Evolutionary conservation across 306 rosid genomes (phyloP).

Genomic region (Malus asiatica): DNA sequence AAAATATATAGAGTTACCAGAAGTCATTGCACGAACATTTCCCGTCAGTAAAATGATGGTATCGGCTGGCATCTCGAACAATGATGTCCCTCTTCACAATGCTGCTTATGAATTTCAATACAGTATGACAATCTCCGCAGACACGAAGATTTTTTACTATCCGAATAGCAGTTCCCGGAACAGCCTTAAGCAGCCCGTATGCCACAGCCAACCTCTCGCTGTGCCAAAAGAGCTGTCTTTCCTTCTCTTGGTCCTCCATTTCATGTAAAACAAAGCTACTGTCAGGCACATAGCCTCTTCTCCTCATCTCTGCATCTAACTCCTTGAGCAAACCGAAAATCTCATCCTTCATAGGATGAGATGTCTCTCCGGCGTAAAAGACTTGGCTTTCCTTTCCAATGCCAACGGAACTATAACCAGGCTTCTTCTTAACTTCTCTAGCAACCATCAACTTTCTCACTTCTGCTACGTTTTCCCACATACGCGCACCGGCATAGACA

Average conservation of each 20-base stretch:
- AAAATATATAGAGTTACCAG: conserved; percentile 42
- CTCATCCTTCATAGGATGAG: conserved; percentile 65
- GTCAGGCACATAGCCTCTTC: conserved; percentile 79
- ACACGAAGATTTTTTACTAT: conserved; percentile 81
- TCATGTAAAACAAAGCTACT: conserved; percentile 71
- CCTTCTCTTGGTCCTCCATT: conserved; percentile 82
- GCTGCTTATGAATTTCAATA: conserved; percentile 61
- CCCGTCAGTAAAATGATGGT: conserved; percentile 73
- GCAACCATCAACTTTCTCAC: conserved; percentile 56
- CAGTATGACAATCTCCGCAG: conserved; percentile 85
- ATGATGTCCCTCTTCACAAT: conserved; percentile 61
- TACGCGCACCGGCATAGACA: conserved; percentile 53
- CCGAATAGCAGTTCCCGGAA: conserved; percentile 55
- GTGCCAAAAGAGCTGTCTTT: conserved; percentile 78
- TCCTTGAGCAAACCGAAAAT: conserved; percentile 47
- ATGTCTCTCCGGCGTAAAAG: conserved; percentile 83
- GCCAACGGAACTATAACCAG: conserved; percentile 74
- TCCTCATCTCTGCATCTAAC: conserved; percentile 65
- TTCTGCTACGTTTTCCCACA: conserved; percentile 71
- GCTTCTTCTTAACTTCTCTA: conserved; percentile 66
- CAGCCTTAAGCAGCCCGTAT: conserved; percentile 69
- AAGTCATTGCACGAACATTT: conserved; percentile 78
- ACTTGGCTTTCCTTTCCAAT: conserved; percentile 65
- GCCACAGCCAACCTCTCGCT: conserved; percentile 84
- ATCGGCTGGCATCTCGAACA: conserved; percentile 72